phyloP scores from a whole-genome alignment of 257 asterid species.

The Handroanthus guayacan region DNA sequence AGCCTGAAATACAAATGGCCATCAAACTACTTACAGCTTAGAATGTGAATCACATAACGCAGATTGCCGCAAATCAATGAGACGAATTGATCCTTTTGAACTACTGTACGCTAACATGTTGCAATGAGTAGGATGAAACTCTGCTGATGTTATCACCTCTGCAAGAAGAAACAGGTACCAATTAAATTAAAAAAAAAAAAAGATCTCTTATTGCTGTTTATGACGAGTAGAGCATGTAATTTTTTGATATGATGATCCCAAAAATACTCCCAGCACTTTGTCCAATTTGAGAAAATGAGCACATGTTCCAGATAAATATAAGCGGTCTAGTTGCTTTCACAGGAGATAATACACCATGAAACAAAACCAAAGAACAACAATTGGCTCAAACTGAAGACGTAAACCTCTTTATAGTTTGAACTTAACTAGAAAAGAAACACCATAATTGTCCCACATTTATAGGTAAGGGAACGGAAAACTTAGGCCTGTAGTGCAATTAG shows the following conservation, averaged over 20 bases:
- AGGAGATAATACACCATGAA: slow-evolving; percentile 12
- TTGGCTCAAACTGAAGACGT: slow-evolving; percentile 16
- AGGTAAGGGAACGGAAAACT: slow-evolving; percentile 7
- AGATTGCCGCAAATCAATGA: slow-evolving; percentile 89
- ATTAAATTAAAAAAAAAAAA: slow-evolving; percentile 3
- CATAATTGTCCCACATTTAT: slow-evolving; percentile 18
- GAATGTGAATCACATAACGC: slow-evolving; percentile 91
- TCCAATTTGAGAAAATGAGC: slow-evolving; percentile 11
- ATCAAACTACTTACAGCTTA: slow-evolving; percentile 60
- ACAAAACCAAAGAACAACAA: not conserved
- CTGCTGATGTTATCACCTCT: slow-evolving; percentile 96
- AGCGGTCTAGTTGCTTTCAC: slow-evolving; percentile 12
- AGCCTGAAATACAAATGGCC: slow-evolving; percentile 20
- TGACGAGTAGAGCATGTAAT: slow-evolving; percentile 13
- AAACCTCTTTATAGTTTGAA: slow-evolving; percentile 2
- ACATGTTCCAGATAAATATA: slow-evolving; percentile 14
- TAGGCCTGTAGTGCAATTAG: not conserved
- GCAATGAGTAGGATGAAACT: slow-evolving; percentile 92
- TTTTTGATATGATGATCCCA: slow-evolving; percentile 25
- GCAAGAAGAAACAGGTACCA: slow-evolving; percentile 45
- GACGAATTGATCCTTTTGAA: slow-evolving; percentile 92
- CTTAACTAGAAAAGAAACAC: not conserved
- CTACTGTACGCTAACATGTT: slow-evolving; percentile 86
- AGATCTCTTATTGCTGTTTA: not conserved
- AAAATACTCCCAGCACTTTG: slow-evolving; percentile 3